Percentiles rank a stretch among this genome's conserved stretches.
Evolutionary conservation across 306 rosid species (phyloP).

Genomic region (Mimosa pudica): DNA sequence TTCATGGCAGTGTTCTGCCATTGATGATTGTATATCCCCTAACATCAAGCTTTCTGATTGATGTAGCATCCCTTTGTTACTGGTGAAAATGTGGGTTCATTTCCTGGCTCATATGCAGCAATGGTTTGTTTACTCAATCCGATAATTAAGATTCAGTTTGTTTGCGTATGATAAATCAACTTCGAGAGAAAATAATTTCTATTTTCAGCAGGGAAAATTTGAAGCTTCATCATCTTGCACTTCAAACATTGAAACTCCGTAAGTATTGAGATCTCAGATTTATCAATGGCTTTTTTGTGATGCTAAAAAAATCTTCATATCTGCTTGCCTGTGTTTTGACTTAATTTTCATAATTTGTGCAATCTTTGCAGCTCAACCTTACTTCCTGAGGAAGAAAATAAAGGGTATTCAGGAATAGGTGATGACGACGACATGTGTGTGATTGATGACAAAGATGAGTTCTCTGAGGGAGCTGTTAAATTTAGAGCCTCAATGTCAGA

Average conservation of each 20-base stretch:
- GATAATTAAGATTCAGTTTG: conserved; percentile 21
- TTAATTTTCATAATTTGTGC: conserved; percentile 58
- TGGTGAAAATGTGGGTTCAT: conserved; percentile 53
- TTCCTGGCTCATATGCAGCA: conserved; percentile 42
- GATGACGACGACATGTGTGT: conserved; percentile 81
- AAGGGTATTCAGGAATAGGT: conserved; percentile 58
- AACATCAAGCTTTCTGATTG: conserved; percentile 40
- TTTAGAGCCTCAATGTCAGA: conserved; percentile 48
- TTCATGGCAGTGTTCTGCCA: conserved; percentile 26
- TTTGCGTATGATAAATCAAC: conserved; percentile 25
- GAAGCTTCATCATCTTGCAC: conserved; percentile 49
- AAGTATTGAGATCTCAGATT: conserved; percentile 37
- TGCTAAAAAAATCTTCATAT: conserved; percentile 49
- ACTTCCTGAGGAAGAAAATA: conserved; percentile 51
- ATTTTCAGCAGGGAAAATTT: conserved; percentile 55
- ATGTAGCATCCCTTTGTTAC: conserved; percentile 95
- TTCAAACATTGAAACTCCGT: conserved; percentile 50
- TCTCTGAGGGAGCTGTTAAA: conserved; percentile 47
- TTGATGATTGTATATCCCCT: conserved; percentile 25
- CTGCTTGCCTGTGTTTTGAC: conserved; percentile 37
- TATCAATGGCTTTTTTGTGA: conserved; percentile 30
- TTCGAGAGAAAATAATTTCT: conserved; percentile 32
- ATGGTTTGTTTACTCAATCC: conserved; percentile 58
- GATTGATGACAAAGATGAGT: conserved; percentile 69
- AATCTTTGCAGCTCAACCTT: conserved; percentile 56